These are phyloP conservation scores for Penicillium corylophilum DNA, from an alignment of 2,329 filamentous ascomycete species.

Conservation along the genomic window DNA sequence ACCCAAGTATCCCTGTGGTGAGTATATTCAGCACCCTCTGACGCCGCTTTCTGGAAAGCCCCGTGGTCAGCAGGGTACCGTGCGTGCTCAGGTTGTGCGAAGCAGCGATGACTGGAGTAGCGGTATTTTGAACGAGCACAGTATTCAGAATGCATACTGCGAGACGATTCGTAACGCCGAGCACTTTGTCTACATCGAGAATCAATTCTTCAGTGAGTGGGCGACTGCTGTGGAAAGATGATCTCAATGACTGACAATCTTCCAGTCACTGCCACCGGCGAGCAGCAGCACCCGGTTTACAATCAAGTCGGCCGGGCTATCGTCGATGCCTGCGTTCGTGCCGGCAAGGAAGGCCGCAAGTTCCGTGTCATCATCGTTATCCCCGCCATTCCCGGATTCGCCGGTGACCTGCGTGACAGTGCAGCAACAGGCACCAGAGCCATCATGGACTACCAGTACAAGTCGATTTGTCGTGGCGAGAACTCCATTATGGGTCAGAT, in stretches of 20 bases:
- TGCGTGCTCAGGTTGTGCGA: conserved; percentile 81
- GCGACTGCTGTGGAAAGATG: background rate
- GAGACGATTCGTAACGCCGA: conserved; percentile 84
- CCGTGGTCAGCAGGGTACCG: conserved; percentile 65
- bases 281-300: conserved; percentile 80
- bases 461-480: conserved; percentile 87
- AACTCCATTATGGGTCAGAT: conserved; percentile 87
- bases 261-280: conserved; percentile 76
- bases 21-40: conserved; percentile 79
- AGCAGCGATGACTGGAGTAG: conserved; percentile 93
- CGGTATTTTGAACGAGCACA: conserved; percentile 79
- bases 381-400: conserved; percentile 89
- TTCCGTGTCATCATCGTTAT: conserved; percentile 90
- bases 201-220: conserved; percentile 83
- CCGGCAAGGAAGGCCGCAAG: conserved; percentile 77
- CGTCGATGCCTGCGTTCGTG: conserved; percentile 82
- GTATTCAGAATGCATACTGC: conserved; percentile 80
- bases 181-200: conserved; percentile 96
- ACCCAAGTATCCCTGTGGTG: conserved; percentile 83
- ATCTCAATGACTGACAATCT: background rate
- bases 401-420: conserved; percentile 80
- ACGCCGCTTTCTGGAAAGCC: conserved; percentile 66
- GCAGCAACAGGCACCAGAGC: conserved; percentile 83
- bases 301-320: conserved; percentile 88
- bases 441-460: conserved; percentile 99